Evolutionary conservation across 2,329 filamentous ascomycete genomes (phyloP).

Genomic region (Sporothrix pseudoabietina): DNA sequence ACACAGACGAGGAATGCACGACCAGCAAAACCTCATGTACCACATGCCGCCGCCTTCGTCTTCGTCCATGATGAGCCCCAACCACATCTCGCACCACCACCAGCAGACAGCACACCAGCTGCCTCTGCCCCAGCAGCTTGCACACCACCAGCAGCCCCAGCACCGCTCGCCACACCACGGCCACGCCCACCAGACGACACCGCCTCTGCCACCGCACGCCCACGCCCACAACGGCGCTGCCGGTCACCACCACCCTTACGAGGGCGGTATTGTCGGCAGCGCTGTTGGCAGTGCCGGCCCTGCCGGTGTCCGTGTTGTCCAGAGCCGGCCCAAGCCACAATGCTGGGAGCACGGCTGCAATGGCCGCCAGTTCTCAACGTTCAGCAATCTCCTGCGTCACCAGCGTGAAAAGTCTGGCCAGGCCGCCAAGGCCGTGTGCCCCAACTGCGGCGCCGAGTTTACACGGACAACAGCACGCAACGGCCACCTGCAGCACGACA

Average conservation of each 20-base stretch:
- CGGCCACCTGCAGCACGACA: constrained; percentile 82
- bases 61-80: constrained; percentile 30
- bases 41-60: constrained; percentile 34
- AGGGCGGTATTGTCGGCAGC: constrained; percentile 16
- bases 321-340: constrained; percentile 84
- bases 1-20: constrained; percentile 24
- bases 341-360: constrained; percentile 98
- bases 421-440: constrained; percentile 83
- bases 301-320: constrained; percentile 66
- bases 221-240: constrained; percentile 6
- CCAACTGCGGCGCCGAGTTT: constrained; percentile 90
- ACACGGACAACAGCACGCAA: constrained; percentile 87
- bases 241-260: constrained; percentile 21
- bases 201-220: constrained; percentile 15
- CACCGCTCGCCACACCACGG: constrained; percentile 25
- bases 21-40: constrained; percentile 40
- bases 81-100: constrained; percentile 25
- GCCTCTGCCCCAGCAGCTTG: constrained; percentile 31
- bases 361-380: constrained; percentile 91
- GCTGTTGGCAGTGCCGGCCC: constrained; percentile 42
- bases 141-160: constrained; percentile 24
- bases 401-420: constrained; percentile 94
- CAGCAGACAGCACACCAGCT: constrained; percentile 27
- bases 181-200: constrained; percentile 15
- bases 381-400: constrained; percentile 90